phyloP scores from a whole-genome alignment of 2,329 filamentous ascomycete species.

The Colletotrichum spinosum region DNA sequence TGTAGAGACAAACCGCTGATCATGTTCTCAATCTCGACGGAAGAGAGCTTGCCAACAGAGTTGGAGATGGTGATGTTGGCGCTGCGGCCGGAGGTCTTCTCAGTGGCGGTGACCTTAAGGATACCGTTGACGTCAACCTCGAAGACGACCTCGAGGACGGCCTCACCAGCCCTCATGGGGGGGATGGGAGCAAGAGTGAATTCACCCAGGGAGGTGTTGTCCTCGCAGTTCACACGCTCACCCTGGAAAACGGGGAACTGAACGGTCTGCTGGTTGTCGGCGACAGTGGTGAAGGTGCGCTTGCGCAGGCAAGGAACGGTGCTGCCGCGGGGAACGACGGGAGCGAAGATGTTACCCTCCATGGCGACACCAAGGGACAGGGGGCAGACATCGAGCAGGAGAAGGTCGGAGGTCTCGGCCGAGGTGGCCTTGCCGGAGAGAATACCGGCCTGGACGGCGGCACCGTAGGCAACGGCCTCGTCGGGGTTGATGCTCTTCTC shows the following conservation, averaged over 20 bases:
- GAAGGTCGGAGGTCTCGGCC: conserved; percentile 91
- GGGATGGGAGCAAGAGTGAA: conserved; percentile 93
- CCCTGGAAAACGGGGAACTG: conserved; percentile 96
- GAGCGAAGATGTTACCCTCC: conserved; percentile 99
- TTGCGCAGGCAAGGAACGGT: conserved; percentile 54
- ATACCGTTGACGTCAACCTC: conserved; percentile 99
- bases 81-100: conserved; percentile 97
- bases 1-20: conserved; percentile 73
- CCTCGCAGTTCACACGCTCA: conserved; percentile 97
- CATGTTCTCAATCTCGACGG: conserved; percentile 96
- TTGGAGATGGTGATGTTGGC: conserved; percentile 99
- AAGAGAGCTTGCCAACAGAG: conserved; percentile 98
- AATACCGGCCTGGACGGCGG: conserved; percentile 98
- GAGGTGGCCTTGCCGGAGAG: conserved; percentile 98
- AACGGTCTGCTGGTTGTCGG: conserved; percentile 81
- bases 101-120: conserved; percentile 98
- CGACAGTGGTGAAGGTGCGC: conserved; percentile 86
- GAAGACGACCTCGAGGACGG: conserved; percentile 97
- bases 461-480: conserved; percentile 98
- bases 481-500: conserved; percentile 99
- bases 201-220: conserved; percentile 97
- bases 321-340: conserved; percentile 84
- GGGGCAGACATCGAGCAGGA: conserved; percentile 95
- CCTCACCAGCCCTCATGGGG: conserved; percentile 93
- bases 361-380: conserved; percentile 98